Evolutionary conservation across 2,329 filamentous ascomycete genomes (phyloP).

Genomic region (Scedosporium minutisporum): DNA sequence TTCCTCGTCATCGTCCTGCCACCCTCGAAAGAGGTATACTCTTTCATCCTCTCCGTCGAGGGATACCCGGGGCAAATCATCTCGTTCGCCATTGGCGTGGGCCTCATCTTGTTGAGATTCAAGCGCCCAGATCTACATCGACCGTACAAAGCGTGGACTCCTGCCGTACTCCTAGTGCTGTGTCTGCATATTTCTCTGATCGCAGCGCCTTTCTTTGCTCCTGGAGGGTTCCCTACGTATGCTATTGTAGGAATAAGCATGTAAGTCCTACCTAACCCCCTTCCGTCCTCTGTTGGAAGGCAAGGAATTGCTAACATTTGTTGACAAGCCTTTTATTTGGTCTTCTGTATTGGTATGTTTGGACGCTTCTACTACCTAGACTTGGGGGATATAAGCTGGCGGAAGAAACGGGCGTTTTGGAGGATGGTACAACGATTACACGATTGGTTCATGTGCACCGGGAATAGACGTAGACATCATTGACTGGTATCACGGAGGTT

Average conservation of each 20-base stretch:
- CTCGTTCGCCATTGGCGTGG: slow-evolving; percentile 44
- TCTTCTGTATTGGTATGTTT: slow-evolving; percentile 58
- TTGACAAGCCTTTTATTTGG: slow-evolving; percentile 45
- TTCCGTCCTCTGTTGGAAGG: neutral
- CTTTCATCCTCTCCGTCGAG: slow-evolving; percentile 64
- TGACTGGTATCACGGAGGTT: neutral
- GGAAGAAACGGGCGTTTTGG: slow-evolving; percentile 48
- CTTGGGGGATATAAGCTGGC: slow-evolving; percentile 52
- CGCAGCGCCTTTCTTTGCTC: slow-evolving; percentile 53
- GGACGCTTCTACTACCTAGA: slow-evolving; percentile 50
- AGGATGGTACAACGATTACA: slow-evolving; percentile 59
- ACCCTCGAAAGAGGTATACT: slow-evolving; percentile 57
- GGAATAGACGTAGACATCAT: neutral
- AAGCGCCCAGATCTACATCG: slow-evolving; percentile 49
- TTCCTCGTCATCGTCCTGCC: slow-evolving; percentile 56
- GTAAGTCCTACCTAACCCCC: slow-evolving; percentile 26
- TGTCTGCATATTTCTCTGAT: slow-evolving; percentile 44
- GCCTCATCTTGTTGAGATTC: slow-evolving; percentile 50
- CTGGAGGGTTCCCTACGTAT: slow-evolving; percentile 44
- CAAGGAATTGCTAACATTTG: neutral
- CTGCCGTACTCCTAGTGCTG: slow-evolving; percentile 47
- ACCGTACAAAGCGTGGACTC: slow-evolving; percentile 56
- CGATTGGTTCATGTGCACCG: slow-evolving; percentile 31
- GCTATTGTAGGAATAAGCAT: slow-evolving; percentile 41
- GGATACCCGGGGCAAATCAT: slow-evolving; percentile 57